Base-by-base conservation (phyloP, 305 asterid species). In the Solanum chacoense region DNA sequence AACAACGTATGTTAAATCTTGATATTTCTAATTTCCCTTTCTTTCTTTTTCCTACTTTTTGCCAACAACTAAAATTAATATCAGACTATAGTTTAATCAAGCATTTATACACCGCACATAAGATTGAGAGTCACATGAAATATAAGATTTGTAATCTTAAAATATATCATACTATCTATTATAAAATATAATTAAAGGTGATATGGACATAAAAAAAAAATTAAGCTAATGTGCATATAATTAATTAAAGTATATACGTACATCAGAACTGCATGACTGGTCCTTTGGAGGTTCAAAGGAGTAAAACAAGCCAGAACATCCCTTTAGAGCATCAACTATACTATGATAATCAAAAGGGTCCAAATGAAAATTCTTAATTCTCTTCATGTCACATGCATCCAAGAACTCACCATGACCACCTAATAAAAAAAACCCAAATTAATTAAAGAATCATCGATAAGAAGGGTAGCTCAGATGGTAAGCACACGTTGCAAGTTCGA, bases 311-410 rank as follows among this genome's bases (percentile, higher is more conserved):
- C 95, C 98, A 74, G 85, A 92, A 38, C 98, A 96, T 6, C 98
- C 98, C 89, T 91, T 95, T 22, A 96, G 90, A 1, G 98, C 98
- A 32, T 95, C 98, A 91, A 94, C 75, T 59, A 95, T 93, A 94
- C 98, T 95, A 88, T 94, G 98, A 90, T 95, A 96, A 88, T 96
- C 99, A 93, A 96, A 94, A 13, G 96, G 98, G 88, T 96, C 98
- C 10, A 93, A 88, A 8, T 93, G 91, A 67, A 94, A 95, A 11
- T 93, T 95, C 88, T 91, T 93, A 91, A 95, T 78, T 26, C 92
- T 92, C 95, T 92, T 89, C 81, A 45, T 84, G 74, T 90, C 89
- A 77, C 55, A 76, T 20, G 50, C 87, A 92, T 92, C 8, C 20
- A 76, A 35, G 55, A 35, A 35, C 20, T 76, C 84, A 76, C 7